phyloP scores from a whole-genome alignment of 768 basidiomycete species.

The Naganishia antarctica region DNA sequence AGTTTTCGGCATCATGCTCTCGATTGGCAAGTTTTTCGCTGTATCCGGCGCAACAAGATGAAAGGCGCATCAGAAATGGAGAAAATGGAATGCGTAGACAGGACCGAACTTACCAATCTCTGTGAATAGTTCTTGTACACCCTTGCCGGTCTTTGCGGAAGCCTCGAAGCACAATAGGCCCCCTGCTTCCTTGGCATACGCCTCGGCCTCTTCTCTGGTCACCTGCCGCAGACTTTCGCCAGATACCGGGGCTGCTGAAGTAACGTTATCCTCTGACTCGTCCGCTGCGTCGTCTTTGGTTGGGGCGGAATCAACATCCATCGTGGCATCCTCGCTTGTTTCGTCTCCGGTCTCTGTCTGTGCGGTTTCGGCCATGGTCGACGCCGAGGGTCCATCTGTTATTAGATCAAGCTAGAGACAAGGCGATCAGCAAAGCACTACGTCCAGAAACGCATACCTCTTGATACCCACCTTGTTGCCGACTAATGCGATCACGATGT shows the following conservation, averaged over 20 bases:
- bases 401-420: constrained; percentile 46
- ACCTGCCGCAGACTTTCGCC: constrained; percentile 69
- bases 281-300: constrained; percentile 45
- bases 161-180: constrained; percentile 95
- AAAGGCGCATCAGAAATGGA: background rate
- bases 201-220: constrained; percentile 87
- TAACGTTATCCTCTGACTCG: background rate
- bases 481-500: constrained; percentile 96
- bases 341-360: background rate
- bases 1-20: constrained; percentile 79
- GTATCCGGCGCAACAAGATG: constrained; percentile 21
- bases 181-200: constrained; percentile 84
- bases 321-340: background rate
- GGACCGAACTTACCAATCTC: constrained; percentile 72
- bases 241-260: constrained; percentile 32
- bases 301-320: background rate
- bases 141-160: constrained; percentile 93
- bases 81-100: background rate
- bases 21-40: constrained; percentile 87
- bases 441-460: background rate
- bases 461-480: constrained; percentile 84
- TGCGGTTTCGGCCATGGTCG: constrained; percentile 55
- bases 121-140: constrained; percentile 92
- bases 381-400: constrained; percentile 43
- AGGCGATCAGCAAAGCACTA: background rate